Base-by-base conservation (phyloP, 768 basidiomycete species). In the Cubamyces sp. region DNA sequence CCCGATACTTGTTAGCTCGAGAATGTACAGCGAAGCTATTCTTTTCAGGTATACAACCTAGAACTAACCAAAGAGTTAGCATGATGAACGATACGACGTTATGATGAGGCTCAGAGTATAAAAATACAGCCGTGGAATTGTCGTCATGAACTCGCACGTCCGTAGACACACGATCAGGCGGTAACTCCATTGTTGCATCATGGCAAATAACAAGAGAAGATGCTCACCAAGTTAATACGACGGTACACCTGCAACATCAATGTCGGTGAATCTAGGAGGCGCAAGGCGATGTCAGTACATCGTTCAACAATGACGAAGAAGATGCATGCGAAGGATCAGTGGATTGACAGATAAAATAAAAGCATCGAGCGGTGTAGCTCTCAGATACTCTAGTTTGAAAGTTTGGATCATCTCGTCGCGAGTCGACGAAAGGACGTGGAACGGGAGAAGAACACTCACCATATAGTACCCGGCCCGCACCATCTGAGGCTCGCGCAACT, bases 371-470 rank as follows among this genome's bases (percentile, higher is more conserved):
- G 74, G 7, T 41, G 5, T 68, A 65, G 80, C 86, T 75, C 90
- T 92, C 90, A 92, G 82, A 91, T 87, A 92, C 90, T 92, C 90
- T 92, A 92, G 90, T 92, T 92, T 92, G 90, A 89, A 89, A 82
- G 75, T 70, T 78, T 76, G 79, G 71, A 75, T 91, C 88, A 87
- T 89, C 87, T 54, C 63, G 54, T 66, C 62, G 50, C 60, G 52
- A 50, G 11, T 47, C 14, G 68, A 70, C 62, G 47, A 64, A 40
- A 48, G 26, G 51, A n/a, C 54, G 45, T 21, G 42, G 64, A 37
- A 55, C 18, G 51, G 28, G 51, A 50, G 19, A 37, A 37, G 5
- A 21, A 57, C 23, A 66, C 63, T 63, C 66, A 75, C 71, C 55
- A 16, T 40, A 16, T 4, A 12, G 5, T 11, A 11, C 12, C 26